Conservation (phyloP, 2,329 filamentous ascomycete species). For the Fusarium sp. region DNA sequence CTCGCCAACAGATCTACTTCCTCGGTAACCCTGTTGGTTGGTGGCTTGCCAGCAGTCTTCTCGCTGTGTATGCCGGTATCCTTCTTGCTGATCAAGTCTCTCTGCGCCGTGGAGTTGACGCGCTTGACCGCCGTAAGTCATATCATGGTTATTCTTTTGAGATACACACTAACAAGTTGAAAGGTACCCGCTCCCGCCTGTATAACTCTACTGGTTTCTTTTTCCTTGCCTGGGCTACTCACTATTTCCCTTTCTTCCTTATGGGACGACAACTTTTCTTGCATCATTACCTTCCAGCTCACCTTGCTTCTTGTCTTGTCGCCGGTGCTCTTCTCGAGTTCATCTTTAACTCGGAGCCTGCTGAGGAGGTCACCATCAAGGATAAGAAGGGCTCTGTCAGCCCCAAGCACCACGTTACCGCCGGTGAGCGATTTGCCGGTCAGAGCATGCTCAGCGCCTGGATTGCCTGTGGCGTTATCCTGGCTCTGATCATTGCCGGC, state of each 20-base stretch:
- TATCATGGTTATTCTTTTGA: not conserved
- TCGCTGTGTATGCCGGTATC: slow-evolving; percentile 94
- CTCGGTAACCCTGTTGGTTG: slow-evolving; percentile 95
- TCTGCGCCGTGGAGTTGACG: slow-evolving; percentile 90
- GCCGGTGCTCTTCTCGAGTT: slow-evolving; percentile 94
- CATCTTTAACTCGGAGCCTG: slow-evolving; percentile 89
- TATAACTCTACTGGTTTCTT: slow-evolving; percentile 99
- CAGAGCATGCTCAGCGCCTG: slow-evolving; percentile 83
- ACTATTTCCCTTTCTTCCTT: slow-evolving; percentile 97
- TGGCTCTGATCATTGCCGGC: slow-evolving; percentile 75
- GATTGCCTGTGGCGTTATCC: slow-evolving; percentile 78
- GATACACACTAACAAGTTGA: slow-evolving; percentile 47
- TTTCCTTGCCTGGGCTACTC: slow-evolving; percentile 96
- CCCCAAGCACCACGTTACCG: slow-evolving; percentile 74
- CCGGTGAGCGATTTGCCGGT: slow-evolving; percentile 81
- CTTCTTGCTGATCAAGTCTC: slow-evolving; percentile 93
- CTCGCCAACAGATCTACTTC: slow-evolving; percentile 97
- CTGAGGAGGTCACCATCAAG: slow-evolving; percentile 64
- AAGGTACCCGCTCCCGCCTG: slow-evolving; percentile 88
- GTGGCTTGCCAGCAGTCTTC: slow-evolving; percentile 93
- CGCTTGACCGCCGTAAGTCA: slow-evolving; percentile 88
- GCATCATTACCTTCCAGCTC: slow-evolving; percentile 96
- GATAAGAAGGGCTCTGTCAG: slow-evolving; percentile 59
- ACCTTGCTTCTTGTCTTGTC: slow-evolving; percentile 89
- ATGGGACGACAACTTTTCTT: slow-evolving; percentile 99